Conservation (phyloP, 257 asterid species). For the Fraxinus quadrangulata region DNA sequence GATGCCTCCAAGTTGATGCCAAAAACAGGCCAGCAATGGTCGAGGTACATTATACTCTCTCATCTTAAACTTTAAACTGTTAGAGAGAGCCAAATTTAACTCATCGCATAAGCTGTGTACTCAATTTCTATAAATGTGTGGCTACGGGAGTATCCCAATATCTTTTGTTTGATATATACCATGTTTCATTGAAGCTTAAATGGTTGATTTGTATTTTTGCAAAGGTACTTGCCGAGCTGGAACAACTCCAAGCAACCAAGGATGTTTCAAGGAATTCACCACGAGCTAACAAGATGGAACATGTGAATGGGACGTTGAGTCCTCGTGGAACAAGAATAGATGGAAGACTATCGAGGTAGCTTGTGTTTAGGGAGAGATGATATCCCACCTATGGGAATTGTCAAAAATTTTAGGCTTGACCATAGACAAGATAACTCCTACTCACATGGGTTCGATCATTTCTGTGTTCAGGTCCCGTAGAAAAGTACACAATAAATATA, state of each 20-base stretch:
- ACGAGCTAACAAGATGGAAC: slow-evolving; percentile 16
- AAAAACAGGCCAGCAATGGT: slow-evolving; percentile 48
- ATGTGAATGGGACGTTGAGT: slow-evolving; percentile 20
- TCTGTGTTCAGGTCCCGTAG: background rate
- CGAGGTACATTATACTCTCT: slow-evolving; percentile 26
- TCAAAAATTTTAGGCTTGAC: no score
- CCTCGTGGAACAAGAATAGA: slow-evolving; percentile 33
- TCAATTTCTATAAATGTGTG: background rate
- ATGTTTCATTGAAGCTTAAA: background rate
- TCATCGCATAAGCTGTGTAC: no score
- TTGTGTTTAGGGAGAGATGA: background rate
- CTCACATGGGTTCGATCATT: no score
- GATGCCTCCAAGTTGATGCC: slow-evolving; percentile 44
- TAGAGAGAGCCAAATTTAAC: background rate
- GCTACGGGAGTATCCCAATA: no score
- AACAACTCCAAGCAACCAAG: slow-evolving; percentile 32
- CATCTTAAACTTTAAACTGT: background rate
- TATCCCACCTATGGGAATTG: no score
- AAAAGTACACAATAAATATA: background rate
- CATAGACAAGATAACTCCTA: no score
- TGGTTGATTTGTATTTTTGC: background rate
- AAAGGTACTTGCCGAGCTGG: slow-evolving; percentile 30
- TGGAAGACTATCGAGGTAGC: slow-evolving; percentile 27
- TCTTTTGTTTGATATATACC: background rate
- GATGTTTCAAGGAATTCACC: slow-evolving; percentile 17